Evolutionary conservation across 2,329 filamentous ascomycete genomes (phyloP), one percentile per base, ranked within the genome.

Genomic region (Hypoxylon sp.): DNA sequence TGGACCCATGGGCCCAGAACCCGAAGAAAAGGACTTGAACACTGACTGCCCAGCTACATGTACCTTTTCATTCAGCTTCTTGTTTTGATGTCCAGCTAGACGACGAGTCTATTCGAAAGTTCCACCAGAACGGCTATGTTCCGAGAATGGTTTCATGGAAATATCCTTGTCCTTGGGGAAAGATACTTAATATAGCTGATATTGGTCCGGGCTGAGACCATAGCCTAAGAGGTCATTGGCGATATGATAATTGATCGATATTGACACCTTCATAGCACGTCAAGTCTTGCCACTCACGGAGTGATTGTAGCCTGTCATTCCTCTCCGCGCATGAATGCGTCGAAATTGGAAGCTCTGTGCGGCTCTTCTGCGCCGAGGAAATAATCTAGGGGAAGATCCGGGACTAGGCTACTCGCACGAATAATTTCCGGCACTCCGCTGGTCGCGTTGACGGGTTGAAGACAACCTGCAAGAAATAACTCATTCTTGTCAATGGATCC

Each of bases 321-420:
- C 40, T 60, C 61, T 59, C 36, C 50, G 62, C 49, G 66, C 63
- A 68, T 68, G 26, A 64, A 58, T 40, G 32, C 48, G 16, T 57
- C 46, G 48, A 65, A 61, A 66, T 68, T 66, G 63, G 44, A 55
- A 61, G 63, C 55, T 61, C 63, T 53, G 59, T 61, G 66, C 59
- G 56, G 66, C 59, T 66, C 53, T 61, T 33, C 18, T 20, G 18
- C 33, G 24, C 62, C 24, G 30, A 50, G 28, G 16, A 59, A n/a
- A 50, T 22, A 57, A 63, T 58, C 59, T 57, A 64, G 49, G 46
- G 55, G 53, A 28, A 50, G 38, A 52, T 16, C 61, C 62, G 51
- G 50, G 45, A 52, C 57, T 20, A 68, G 50, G 51, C 30, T 11
- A 45, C 49, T 63, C 51, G 46, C 49, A 49, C 30, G 26, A 50